Evolutionary conservation across 371 early-diverging fungal species (phyloP).

Genomic region (Rhizopus delemar): DNA sequence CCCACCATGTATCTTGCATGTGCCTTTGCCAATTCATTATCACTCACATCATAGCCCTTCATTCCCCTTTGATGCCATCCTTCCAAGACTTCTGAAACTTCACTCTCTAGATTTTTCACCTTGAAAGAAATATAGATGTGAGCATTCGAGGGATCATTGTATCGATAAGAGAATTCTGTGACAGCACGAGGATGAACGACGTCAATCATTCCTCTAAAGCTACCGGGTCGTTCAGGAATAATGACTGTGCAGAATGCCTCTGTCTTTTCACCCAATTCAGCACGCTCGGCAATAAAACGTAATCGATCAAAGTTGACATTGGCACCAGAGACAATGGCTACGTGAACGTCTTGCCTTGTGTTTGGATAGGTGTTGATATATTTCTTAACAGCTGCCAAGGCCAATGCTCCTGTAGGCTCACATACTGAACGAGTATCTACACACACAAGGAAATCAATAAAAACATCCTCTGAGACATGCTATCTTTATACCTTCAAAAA

Average conservation of each 20-base stretch:
- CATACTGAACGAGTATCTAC: constrained; percentile 88
- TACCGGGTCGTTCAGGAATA: constrained; percentile 91
- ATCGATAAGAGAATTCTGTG: constrained; percentile 94
- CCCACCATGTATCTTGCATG: constrained; percentile 93
- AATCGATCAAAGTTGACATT: constrained; percentile 98
- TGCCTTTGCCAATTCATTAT: constrained; percentile 93
- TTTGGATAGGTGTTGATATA: constrained; percentile 58
- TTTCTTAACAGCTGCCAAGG: constrained; percentile 87
- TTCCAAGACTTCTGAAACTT: constrained; percentile 67
- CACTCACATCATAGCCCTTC: constrained; percentile 76
- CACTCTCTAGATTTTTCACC: constrained; percentile 63
- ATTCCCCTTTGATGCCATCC: constrained; percentile 63
- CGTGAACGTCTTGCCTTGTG: constrained; percentile 55
- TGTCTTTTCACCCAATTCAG: constrained; percentile 84
- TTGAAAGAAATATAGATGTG: constrained; percentile 88
- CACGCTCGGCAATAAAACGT: constrained; percentile 93
- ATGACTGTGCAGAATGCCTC: constrained; percentile 89
- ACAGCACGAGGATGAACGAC: constrained; percentile 80
- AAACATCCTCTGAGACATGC: too few species aligned
- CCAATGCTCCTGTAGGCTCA: constrained; percentile 94
- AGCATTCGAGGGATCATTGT: constrained; percentile 72
- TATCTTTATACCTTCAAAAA: constrained; percentile 73
- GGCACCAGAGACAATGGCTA: constrained; percentile 88
- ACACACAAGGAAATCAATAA: too few species aligned
- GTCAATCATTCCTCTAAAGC: constrained; percentile 79